Base-by-base conservation (phyloP, 805 yeast genomes). In the Hanseniaspora guilliermondii region DNA sequence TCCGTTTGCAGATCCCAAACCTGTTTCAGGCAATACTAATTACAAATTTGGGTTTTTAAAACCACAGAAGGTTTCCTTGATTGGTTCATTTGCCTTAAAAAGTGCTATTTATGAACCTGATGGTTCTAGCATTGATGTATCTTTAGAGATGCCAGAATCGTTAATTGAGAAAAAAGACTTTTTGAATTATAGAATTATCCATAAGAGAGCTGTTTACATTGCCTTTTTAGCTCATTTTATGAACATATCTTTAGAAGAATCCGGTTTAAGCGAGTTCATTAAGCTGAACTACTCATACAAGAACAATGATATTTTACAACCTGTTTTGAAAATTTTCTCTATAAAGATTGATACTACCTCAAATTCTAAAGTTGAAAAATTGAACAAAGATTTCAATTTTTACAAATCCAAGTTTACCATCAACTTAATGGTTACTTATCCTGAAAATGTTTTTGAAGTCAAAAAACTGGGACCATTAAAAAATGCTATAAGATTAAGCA, bases 1-100 rank as follows among this genome's bases (percentile, higher is more conserved):
- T 17, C 97, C 97, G 35, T 91, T 84, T 68, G 86, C 93, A 12
- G 95, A 89, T 64, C 96, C 96, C 17, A 84, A 82, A 64, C 96
- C 96, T 35, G 68, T 76, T 7, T 55, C 66, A 3, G 58, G 66
- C 19, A 78, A 77, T 56, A 74, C 83, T 46, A 83, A 85, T 61
- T 87, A 85, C 68, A 78, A 78, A 58, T 82, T 91, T 60, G 75
- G 79, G 22, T 89, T 78, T 65, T 67, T 69, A 46, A 72, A 80
- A 16, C 98, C 97, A 0, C 76, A 76, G 55, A 32, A 45, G 17
- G 79, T 91, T 14, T 79, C 88, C 8, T 74, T 93, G 39, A 83
- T 87, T 8, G 97, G 98, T 1, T 81, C 95, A 6, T 91, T 87
- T 71, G 93, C 96, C 3, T 72, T 91, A 59, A 87, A 87, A 61